Evolutionary conservation across 345 rosid genomes (phyloP).

Genomic region (Microthlaspi erraticum): DNA sequence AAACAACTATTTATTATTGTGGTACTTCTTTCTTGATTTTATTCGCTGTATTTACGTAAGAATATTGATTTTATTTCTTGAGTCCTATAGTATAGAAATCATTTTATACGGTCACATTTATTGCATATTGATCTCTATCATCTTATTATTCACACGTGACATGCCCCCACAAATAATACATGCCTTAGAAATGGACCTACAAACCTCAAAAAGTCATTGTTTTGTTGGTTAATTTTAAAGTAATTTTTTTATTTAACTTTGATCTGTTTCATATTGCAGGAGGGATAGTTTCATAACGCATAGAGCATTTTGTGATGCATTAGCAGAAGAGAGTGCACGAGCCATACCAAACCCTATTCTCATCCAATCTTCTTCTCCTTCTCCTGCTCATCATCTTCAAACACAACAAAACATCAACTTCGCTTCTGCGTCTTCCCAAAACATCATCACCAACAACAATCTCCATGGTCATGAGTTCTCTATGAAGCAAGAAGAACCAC

Average conservation of each 20-base stretch:
- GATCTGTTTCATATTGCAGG: constrained; percentile 45
- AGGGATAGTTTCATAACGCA: constrained; percentile 95
- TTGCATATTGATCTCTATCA: constrained; percentile 28
- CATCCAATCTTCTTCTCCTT: constrained; percentile 39
- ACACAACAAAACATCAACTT: constrained; percentile 23
- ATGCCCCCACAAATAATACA: constrained; percentile 43
- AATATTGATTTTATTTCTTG: neutral
- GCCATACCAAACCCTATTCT: constrained; percentile 50
- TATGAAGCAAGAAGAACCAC: constrained; percentile 61
- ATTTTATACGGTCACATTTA: constrained; percentile 35
- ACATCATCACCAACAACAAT: constrained; percentile 31
- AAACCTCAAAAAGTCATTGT: constrained; percentile 2
- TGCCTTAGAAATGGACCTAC: constrained; percentile 38
- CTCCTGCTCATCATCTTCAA: constrained; percentile 23
- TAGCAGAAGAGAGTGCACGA: constrained; percentile 78
- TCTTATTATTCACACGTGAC: constrained; percentile 48
- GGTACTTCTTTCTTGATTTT: constrained; percentile 14
- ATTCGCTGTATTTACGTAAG: neutral
- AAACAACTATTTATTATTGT: constrained; percentile 34
- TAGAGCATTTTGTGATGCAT: constrained; percentile 87
- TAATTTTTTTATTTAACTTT: neutral
- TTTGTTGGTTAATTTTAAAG: constrained; percentile 3
- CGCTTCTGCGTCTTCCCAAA: constrained; percentile 18
- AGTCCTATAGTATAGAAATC: constrained; percentile 4
- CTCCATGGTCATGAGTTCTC: constrained; percentile 38